Percentiles rank a stretch among this genome's conserved stretches.
phyloP scores from a whole-genome alignment of 768 basidiomycete species.

The Sarcodon aspratus region DNA sequence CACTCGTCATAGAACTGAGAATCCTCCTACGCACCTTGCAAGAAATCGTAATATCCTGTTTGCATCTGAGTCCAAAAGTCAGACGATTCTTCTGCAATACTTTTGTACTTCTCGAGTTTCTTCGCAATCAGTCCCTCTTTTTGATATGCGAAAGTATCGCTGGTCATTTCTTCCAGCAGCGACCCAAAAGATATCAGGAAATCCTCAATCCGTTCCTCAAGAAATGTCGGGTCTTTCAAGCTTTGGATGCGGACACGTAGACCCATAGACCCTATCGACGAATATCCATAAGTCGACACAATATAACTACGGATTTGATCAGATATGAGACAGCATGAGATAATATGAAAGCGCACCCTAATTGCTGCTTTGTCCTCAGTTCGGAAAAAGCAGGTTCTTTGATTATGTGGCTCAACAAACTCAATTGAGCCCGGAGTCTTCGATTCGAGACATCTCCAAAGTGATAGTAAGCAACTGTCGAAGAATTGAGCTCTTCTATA shows the following conservation, averaged over 20 bases:
- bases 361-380: constrained; percentile 43
- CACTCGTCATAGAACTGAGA: too few relatives aligned
- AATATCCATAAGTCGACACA: constrained; percentile 7
- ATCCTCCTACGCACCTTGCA: too few relatives aligned
- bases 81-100: constrained; percentile 12
- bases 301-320: constrained; percentile 6
- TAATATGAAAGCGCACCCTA: constrained; percentile 21
- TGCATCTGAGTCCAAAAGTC: constrained; percentile 14
- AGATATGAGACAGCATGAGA: neutral
- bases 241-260: constrained; percentile 15
- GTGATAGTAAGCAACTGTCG: constrained; percentile 35
- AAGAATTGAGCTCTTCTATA: constrained; percentile 32
- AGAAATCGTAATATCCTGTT: too few relatives aligned
- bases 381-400: constrained; percentile 36
- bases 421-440: constrained; percentile 20
- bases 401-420: constrained; percentile 32
- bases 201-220: constrained; percentile 14
- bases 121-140: constrained; percentile 13
- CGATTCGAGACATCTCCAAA: constrained; percentile 30
- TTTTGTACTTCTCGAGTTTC: constrained; percentile 13
- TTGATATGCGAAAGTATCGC: constrained; percentile 5
- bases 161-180: constrained; percentile 5
- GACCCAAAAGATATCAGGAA: constrained; percentile 10
- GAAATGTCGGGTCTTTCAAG: constrained; percentile 9
- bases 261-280: constrained; percentile 9